Base-by-base conservation (phyloP, 140 eudicot genomes). In the Cichorium intybus region DNA sequence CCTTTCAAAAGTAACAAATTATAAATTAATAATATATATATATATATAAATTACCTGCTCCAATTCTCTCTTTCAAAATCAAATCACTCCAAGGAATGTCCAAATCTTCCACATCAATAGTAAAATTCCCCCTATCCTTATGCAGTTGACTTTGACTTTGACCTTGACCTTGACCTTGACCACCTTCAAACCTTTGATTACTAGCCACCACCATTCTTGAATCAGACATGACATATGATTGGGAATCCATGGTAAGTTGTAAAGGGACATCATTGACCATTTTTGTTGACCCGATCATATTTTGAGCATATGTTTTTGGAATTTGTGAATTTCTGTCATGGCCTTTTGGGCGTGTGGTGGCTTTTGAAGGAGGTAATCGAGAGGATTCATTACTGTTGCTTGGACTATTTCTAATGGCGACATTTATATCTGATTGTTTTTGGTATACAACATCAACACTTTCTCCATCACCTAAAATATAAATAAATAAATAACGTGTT, bases 381-480 rank as follows among this genome's bases (percentile, higher is more conserved):
- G 80, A 59, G 66, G 58, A 58, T 41, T 80, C 91, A 68, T 66
- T 74, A 71, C 73, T 81, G 65, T 87, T 80, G 75, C 84, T 82
- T 54, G 95, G 79, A 81, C 95, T 82, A 5, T 43, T 43, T 24
- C 79, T 64, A 8, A 64, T 51, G 10, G 61, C 35, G 63, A 74
- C 73, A 53, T 79, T 79, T 60, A 60, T 71, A 54, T 81, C 95
- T 4, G 83, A 60, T 24, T 77, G 79, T 60, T 85, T 88, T 47
- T 71, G 37, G 74, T 75, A 68, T 46, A 69, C 33, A 15, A 61
- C 61, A 43, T 87, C 92, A 21, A 70, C 87, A 22, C 53, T 61
- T 68, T 84, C 97, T 53, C 80, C 97, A 67, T 87, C 85, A 60
- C 86, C 90, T 81, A 80, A 15, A 43, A 14, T 3, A n/a, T n/a